phyloP scores from a whole-genome alignment of 2,329 filamentous ascomycete species.

The Ceratocystis destructans region DNA sequence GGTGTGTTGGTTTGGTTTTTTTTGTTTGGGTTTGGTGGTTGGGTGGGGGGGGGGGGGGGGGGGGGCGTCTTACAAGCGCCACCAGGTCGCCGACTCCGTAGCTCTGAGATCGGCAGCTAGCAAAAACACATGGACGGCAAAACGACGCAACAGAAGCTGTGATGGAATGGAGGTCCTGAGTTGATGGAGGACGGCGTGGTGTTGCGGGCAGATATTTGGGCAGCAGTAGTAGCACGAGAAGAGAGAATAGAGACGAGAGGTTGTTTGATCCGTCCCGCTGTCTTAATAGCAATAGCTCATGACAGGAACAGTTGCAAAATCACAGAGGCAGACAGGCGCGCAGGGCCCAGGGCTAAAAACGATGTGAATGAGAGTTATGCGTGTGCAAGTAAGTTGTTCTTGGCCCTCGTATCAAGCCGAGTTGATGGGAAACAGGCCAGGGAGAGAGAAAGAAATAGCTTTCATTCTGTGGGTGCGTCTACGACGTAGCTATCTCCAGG shows the following conservation, averaged over 20 bases:
- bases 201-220: neutral
- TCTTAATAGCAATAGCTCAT: neutral
- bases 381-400: neutral
- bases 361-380: too few relatives aligned
- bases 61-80: neutral
- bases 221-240: neutral
- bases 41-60: too few relatives aligned
- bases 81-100: neutral
- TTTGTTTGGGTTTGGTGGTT: too few relatives aligned
- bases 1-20: too few relatives aligned
- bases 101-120: neutral
- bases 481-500: neutral
- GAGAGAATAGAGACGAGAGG: neutral
- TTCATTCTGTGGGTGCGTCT: neutral
- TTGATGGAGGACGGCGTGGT: neutral
- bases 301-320: neutral
- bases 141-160: neutral
- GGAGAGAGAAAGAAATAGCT: neutral
- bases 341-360: too few relatives aligned
- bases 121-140: neutral
- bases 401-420: neutral
- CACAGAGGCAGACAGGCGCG: neutral
- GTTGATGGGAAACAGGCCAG: neutral
- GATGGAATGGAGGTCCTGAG: neutral
- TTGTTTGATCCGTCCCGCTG: slow-evolving; percentile 5